Percentiles rank a stretch among this genome's conserved stretches.
These are phyloP conservation scores for Leucocoprinus birnbaumii DNA, from an alignment of 768 basidiomycete species.

Conservation along the genomic window DNA sequence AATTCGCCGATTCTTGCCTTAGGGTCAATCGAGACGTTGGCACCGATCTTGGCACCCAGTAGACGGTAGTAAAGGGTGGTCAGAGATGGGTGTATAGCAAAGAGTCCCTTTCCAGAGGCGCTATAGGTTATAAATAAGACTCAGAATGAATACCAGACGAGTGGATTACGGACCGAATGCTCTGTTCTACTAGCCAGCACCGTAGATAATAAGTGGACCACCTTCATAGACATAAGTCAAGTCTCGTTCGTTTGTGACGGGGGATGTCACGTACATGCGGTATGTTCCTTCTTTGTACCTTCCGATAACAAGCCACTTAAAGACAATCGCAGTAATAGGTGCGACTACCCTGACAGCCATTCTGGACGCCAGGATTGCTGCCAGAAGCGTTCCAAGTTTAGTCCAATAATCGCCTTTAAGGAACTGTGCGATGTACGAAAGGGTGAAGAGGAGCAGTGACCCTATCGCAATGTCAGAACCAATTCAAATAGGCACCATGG, in stretches of 20 bases:
- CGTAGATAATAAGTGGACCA: constrained; percentile 41
- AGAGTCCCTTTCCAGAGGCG: constrained; percentile 39
- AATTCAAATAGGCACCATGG: not conserved
- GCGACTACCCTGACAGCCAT: constrained; percentile 30
- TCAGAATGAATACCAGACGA: not conserved
- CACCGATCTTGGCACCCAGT: constrained; percentile 41
- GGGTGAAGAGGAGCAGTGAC: constrained; percentile 35
- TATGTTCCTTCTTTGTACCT: constrained; percentile 35
- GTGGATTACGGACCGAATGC: constrained; percentile 22
- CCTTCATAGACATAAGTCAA: constrained; percentile 14
- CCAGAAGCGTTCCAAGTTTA: constrained; percentile 29
- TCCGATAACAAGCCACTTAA: constrained; percentile 48
- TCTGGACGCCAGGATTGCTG: constrained; percentile 32
- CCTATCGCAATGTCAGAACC: constrained; percentile 20
- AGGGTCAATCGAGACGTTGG: constrained; percentile 35
- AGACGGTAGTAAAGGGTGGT: constrained; percentile 41
- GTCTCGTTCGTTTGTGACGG: not conserved
- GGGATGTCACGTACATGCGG: constrained; percentile 26
- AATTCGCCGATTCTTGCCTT: constrained; percentile 38
- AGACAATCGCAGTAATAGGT: constrained; percentile 35
- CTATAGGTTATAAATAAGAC: constrained; percentile 12
- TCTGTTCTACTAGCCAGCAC: constrained; percentile 43
- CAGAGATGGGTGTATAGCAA: constrained; percentile 33
- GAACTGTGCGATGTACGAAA: constrained; percentile 30
- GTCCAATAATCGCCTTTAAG: constrained; percentile 29